These are phyloP conservation scores for Aquilaria agallochum DNA, from an alignment of 441 rosid genomes.

Conservation along the genomic window DNA sequence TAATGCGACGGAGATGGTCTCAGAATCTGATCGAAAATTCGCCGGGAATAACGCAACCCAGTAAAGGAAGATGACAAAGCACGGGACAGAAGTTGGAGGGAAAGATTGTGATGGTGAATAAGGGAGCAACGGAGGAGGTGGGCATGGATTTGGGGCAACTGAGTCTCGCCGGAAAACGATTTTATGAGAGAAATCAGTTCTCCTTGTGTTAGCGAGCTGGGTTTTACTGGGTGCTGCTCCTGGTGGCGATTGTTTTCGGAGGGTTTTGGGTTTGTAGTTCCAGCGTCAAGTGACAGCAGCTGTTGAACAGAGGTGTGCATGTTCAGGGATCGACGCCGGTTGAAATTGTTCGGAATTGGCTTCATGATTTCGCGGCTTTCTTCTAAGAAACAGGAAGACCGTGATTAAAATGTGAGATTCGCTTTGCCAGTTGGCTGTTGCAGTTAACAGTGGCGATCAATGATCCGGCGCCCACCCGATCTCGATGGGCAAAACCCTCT, in stretches of 20 bases:
- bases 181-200: conserved; percentile 47
- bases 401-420: too few species aligned
- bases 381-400: too few species aligned
- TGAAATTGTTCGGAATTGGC: too few species aligned
- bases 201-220: neutral
- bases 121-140: conserved; percentile 45
- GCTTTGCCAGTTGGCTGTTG: too few species aligned
- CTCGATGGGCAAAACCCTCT: too few species aligned
- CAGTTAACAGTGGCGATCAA: too few species aligned
- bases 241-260: neutral
- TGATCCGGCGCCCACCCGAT: too few species aligned
- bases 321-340: too few species aligned
- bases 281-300: too few species aligned
- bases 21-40: conserved; percentile 39
- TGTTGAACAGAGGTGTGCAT: too few species aligned
- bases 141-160: conserved; percentile 68
- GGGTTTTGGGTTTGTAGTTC: neutral
- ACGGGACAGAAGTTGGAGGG: conserved; percentile 55
- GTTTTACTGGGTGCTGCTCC: too few species aligned
- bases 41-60: conserved; percentile 41
- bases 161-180: conserved; percentile 42
- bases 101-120: conserved; percentile 34
- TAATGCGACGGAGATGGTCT: conserved; percentile 48
- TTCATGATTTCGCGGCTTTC: too few species aligned
- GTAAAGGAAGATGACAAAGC: conserved; percentile 33